A percentile compares a stretch with the other conserved stretches of the same genome.
Evolutionary conservation across 2,329 filamentous ascomycete genomes (phyloP).

Genomic region (Saccharata proteae): DNA sequence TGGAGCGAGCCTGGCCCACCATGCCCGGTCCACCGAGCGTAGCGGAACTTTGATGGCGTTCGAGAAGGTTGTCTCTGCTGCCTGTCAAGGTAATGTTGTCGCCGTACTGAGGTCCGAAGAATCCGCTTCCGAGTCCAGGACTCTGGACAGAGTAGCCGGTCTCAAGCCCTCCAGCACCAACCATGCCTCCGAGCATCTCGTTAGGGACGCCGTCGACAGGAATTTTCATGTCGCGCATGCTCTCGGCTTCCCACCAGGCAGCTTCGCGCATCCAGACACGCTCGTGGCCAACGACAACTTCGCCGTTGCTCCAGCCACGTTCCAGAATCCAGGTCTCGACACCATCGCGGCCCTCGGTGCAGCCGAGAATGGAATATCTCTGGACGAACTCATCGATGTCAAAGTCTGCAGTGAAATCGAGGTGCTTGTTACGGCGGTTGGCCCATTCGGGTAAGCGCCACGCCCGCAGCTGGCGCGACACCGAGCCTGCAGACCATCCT

Average conservation of each 20-base stretch:
- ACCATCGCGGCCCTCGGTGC: slow-evolving; percentile 78
- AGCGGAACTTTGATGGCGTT: slow-evolving; percentile 31
- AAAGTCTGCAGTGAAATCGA: slow-evolving; percentile 96
- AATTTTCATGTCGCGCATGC: slow-evolving; percentile 81
- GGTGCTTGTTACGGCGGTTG: slow-evolving; percentile 76
- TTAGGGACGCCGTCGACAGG: slow-evolving; percentile 21
- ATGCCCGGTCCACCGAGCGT: slow-evolving; percentile 34
- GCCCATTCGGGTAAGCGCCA: slow-evolving; percentile 97
- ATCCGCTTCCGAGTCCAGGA: slow-evolving; percentile 44
- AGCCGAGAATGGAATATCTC: slow-evolving; percentile 73
- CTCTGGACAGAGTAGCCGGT: slow-evolving; percentile 57
- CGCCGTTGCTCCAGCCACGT: slow-evolving; percentile 95
- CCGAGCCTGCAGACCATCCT: slow-evolving; percentile 82
- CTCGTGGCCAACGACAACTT: slow-evolving; percentile 81
- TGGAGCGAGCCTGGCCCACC: slow-evolving; percentile 26
- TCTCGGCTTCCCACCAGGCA: slow-evolving; percentile 97
- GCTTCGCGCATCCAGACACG: slow-evolving; percentile 90
- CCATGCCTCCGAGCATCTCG: slow-evolving; percentile 36
- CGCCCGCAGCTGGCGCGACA: slow-evolving; percentile 82
- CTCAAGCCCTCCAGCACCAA: slow-evolving; percentile 51
- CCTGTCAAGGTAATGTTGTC: slow-evolving; percentile 51
- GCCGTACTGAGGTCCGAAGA: slow-evolving; percentile 46
- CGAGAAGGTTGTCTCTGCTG: slow-evolving; percentile 61
- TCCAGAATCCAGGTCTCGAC: slow-evolving; percentile 91
- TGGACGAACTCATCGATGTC: slow-evolving; percentile 84